Evolutionary conservation across 2,329 filamentous ascomycete species (phyloP).

Genomic region (Colletotrichum lupini): DNA sequence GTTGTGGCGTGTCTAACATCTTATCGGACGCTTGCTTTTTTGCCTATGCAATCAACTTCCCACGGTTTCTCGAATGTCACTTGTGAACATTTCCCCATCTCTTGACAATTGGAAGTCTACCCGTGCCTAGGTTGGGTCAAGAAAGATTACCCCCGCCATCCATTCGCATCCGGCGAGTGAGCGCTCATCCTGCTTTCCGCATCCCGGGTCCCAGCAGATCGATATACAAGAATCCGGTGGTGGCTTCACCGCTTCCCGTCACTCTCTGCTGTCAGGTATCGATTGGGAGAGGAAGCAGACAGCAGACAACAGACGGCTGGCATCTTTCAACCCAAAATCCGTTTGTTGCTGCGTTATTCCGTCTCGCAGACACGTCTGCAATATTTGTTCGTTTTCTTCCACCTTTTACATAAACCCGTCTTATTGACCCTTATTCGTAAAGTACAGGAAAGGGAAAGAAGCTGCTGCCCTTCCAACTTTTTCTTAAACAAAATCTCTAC

Average conservation of each 20-base stretch:
- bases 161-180: neutral
- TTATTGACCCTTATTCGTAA: neutral
- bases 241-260: constrained; percentile 16
- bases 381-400: neutral
- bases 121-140: neutral
- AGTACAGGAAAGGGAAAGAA: neutral
- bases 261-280: neutral
- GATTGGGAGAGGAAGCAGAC: neutral
- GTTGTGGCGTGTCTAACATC: constrained; percentile 7
- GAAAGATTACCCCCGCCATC: neutral
- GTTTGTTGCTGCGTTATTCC: constrained; percentile 4
- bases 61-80: neutral
- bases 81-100: neutral
- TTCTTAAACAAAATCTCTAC: neutral
- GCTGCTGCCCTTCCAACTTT: too few relatives aligned
- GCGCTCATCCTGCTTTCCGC: neutral
- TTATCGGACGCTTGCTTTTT: constrained; percentile 18
- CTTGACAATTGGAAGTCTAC: neutral
- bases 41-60: neutral
- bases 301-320: neutral
- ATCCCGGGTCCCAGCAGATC: constrained; percentile 4
- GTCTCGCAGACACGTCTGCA: neutral
- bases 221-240: neutral
- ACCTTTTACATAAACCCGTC: neutral
- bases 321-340: neutral